phyloP scores from a whole-genome alignment of 2,329 filamentous ascomycete species.

The Hymenoscyphus fructigenus region DNA sequence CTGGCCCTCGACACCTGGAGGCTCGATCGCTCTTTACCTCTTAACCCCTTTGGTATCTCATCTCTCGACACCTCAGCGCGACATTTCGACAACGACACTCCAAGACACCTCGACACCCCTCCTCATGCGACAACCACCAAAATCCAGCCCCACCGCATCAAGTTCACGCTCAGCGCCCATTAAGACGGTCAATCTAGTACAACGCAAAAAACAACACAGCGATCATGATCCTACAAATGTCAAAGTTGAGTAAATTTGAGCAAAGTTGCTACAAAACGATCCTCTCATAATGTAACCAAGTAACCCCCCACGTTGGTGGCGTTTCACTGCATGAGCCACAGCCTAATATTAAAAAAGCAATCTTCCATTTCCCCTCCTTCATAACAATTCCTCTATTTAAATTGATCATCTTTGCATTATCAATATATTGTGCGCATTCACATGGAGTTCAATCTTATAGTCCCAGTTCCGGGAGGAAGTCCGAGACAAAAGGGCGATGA shows the following conservation, averaged over 20 bases:
- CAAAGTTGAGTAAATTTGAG: not conserved
- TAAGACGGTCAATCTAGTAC: no score
- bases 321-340: slow-evolving; percentile 2
- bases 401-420: not conserved
- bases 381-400: not conserved
- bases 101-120: no score
- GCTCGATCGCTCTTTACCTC: no score
- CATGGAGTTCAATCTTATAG: slow-evolving; percentile 2
- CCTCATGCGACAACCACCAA: no score
- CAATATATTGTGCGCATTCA: not conserved
- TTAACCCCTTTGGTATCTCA: no score
- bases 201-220: no score
- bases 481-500: slow-evolving; percentile 18
- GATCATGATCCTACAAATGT: no score
- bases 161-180: no score
- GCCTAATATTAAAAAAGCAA: not conserved
- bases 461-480: not conserved
- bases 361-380: not conserved
- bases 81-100: no score
- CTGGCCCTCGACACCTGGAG: no score
- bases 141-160: no score
- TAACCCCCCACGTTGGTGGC: not conserved
- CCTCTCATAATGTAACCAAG: not conserved
- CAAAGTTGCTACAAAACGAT: not conserved
- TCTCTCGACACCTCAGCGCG: no score